Conservation (phyloP, 164 flowering plant genomes). For the Houttuynia cordata region DNA sequence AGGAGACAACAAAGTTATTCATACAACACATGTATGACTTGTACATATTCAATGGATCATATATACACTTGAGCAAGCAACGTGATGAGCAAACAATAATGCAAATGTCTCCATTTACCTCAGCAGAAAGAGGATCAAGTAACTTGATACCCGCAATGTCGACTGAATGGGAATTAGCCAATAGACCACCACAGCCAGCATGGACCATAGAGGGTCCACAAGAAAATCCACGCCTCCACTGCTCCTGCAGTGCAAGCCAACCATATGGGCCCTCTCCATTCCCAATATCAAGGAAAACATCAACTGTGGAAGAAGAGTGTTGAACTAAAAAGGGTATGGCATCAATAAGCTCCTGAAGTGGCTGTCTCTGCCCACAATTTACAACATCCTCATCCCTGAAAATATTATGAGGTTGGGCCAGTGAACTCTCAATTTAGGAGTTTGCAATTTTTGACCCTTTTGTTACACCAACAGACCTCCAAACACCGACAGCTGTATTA, state of each 20-base stretch:
- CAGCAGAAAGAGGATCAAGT: slow-evolving; percentile 77
- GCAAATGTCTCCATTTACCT: slow-evolving; percentile 35
- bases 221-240: slow-evolving; percentile 76
- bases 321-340: slow-evolving; percentile 82
- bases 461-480: slow-evolving; percentile 88
- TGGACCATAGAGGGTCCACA: slow-evolving; percentile 95
- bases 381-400: slow-evolving; percentile 54
- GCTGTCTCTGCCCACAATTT: slow-evolving; percentile 65
- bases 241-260: slow-evolving; percentile 96
- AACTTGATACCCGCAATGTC: slow-evolving; percentile 92
- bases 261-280: slow-evolving; percentile 82
- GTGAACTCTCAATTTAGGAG: slow-evolving; percentile 42
- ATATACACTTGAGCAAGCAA: too few relatives aligned
- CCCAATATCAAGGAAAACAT: slow-evolving; percentile 76
- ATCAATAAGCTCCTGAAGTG: slow-evolving; percentile 87
- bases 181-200: slow-evolving; percentile 97
- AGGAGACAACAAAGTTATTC: too few relatives aligned
- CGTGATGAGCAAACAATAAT: background rate
- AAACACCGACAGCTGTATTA: slow-evolving; percentile 83
- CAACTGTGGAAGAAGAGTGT: slow-evolving; percentile 92
- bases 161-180: slow-evolving; percentile 82
- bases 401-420: slow-evolving; percentile 39
- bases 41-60: too few relatives aligned
- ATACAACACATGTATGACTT: too few relatives aligned
- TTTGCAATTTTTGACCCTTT: slow-evolving; percentile 49